Evolutionary conservation across 257 asterid species (phyloP).

Genomic region (Fraxinus cuspidata): DNA sequence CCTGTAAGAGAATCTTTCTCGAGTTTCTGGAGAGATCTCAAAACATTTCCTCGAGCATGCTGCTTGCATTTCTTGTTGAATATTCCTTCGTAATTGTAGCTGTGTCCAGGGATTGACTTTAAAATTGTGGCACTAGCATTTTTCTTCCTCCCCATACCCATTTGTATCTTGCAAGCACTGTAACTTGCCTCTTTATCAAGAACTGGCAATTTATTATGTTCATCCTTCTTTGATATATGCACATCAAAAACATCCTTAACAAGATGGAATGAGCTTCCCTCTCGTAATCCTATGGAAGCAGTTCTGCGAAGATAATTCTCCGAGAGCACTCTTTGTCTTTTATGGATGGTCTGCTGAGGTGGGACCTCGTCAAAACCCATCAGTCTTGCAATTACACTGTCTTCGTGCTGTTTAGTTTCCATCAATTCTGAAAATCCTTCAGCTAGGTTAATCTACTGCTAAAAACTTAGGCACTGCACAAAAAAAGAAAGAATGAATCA

Average conservation of each 20-base stretch:
- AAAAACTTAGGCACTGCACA: conserved; percentile 14
- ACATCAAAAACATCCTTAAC: conserved; percentile 24
- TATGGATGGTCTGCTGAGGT: conserved; percentile 35
- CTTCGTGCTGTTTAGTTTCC: conserved; percentile 44
- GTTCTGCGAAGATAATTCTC: conserved; percentile 55
- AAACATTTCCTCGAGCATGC: conserved; percentile 17
- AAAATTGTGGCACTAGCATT: not conserved
- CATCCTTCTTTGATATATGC: conserved; percentile 15
- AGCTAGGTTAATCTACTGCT: conserved; percentile 3
- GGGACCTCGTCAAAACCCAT: conserved; percentile 58
- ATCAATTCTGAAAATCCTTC: conserved; percentile 32
- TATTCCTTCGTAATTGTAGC: conserved; percentile 15
- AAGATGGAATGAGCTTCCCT: conserved; percentile 40
- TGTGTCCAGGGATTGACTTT: conserved; percentile 12
- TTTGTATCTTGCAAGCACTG: conserved; percentile 18
- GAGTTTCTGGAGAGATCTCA: conserved; percentile 38
- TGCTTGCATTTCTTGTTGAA: conserved; percentile 1
- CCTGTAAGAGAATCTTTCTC: conserved; percentile 27
- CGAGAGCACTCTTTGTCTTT: conserved; percentile 53
- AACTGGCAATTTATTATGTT: not conserved
- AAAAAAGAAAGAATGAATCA: not conserved
- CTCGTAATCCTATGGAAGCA: conserved; percentile 52
- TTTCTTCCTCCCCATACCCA: not conserved
- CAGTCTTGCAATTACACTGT: conserved; percentile 61
- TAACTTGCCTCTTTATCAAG: conserved; percentile 22